Percentiles rank a stretch among this genome's conserved stretches.
Evolutionary conservation across 257 asterid genomes (phyloP).

Genomic region (Petrea volubilis): DNA sequence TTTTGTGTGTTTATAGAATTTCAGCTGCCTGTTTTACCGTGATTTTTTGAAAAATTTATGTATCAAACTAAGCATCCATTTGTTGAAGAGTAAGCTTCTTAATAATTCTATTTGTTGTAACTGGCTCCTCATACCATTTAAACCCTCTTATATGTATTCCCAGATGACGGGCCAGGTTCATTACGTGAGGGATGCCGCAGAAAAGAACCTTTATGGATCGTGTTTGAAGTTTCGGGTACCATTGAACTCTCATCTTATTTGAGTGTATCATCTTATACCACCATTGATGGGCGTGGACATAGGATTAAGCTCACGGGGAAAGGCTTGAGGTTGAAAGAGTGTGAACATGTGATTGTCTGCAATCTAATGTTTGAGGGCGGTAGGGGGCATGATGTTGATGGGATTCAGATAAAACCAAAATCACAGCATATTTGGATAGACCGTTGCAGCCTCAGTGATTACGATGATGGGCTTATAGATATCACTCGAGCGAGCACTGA

Average conservation of each 20-base stretch:
- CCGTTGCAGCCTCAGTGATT: constrained; percentile 87
- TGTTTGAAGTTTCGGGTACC: constrained; percentile 82
- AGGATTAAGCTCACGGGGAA: constrained; percentile 77
- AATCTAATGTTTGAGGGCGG: constrained; percentile 87
- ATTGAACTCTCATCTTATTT: constrained; percentile 70
- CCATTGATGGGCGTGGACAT: constrained; percentile 93
- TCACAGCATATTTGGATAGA: constrained; percentile 93
- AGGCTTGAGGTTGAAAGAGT: constrained; percentile 79
- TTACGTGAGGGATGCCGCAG: constrained; percentile 81
- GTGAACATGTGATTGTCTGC: constrained; percentile 85
- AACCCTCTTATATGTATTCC: constrained; percentile 7
- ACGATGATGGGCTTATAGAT: constrained; percentile 86
- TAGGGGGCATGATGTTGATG: constrained; percentile 89
- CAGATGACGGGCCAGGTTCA: constrained; percentile 96
- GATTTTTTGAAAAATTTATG: not conserved
- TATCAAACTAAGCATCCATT: not conserved
- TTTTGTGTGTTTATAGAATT: not conserved
- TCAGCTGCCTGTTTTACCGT: not conserved
- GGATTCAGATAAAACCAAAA: constrained; percentile 90
- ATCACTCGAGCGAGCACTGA: constrained; percentile 91
- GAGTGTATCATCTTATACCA: constrained; percentile 75
- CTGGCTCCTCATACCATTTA: not conserved
- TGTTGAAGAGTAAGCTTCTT: not conserved
- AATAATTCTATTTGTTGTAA: not conserved
- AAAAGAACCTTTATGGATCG: constrained; percentile 83